Conservation (phyloP, 345 rosid species). For the Rhodamnia rubescens region DNA sequence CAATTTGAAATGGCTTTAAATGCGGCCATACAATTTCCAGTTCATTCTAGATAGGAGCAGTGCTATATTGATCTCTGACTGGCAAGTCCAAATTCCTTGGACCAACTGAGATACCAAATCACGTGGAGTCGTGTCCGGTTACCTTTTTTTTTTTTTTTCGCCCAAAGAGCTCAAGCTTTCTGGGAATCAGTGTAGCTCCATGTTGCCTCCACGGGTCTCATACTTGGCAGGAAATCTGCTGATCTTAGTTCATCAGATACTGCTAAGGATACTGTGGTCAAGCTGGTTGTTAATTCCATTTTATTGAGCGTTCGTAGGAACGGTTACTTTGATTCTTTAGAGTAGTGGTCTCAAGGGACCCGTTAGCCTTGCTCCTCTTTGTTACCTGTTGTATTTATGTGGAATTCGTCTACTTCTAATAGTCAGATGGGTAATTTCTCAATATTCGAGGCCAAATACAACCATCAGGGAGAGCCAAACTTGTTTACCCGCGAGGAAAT, state of each 20-base stretch:
- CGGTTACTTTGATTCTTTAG: not conserved
- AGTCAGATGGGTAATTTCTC: not conserved
- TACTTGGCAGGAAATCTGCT: not conserved
- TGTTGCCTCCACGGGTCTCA: not conserved
- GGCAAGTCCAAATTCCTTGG: not conserved
- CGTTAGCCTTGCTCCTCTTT: not conserved
- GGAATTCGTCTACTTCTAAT: not conserved
- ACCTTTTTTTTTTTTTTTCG: not conserved
- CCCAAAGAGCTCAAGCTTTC: not conserved
- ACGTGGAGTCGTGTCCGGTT: not conserved
- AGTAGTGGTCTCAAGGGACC: not conserved
- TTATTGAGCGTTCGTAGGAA: not conserved
- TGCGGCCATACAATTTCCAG: not conserved
- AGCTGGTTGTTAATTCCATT: not conserved
- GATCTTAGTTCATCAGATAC: not conserved
- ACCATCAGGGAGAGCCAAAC: not conserved
- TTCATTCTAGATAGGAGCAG: not conserved
- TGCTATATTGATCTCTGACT: not conserved
- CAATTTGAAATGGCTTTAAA: conserved; percentile 37
- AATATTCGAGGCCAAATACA: not conserved
- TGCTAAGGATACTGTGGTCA: not conserved
- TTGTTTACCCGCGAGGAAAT: not conserved
- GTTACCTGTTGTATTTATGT: not conserved
- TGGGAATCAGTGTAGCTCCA: not conserved
- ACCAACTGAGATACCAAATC: not conserved